phyloP scores from a whole-genome alignment of 176 grass and related monocot species.

The Stipa capillata region DNA sequence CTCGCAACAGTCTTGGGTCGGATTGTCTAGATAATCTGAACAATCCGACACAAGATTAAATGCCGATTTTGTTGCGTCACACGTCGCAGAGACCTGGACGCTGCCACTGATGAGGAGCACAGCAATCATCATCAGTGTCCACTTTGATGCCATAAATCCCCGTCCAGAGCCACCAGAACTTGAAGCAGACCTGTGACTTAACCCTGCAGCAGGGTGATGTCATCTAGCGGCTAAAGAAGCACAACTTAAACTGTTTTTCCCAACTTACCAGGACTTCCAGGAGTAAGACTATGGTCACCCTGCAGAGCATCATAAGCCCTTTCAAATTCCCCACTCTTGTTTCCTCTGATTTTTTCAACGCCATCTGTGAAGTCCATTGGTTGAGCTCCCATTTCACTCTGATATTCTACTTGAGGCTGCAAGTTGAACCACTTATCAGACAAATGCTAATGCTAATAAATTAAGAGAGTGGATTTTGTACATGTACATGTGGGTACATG shows the following conservation, averaged over 20 bases:
- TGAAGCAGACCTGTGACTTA: conserved; percentile 51
- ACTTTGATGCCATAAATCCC: conserved; percentile 25
- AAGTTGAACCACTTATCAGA: conserved; percentile 23
- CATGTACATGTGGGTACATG: no score
- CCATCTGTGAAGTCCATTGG: conserved; percentile 42
- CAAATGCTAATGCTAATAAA: conserved; percentile 1
- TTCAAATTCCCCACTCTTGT: conserved; percentile 32
- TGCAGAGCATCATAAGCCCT: conserved; percentile 22
- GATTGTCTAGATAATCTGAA: no score
- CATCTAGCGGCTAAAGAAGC: conserved; percentile 20
- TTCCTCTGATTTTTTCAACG: conserved; percentile 56
- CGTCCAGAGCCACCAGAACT: conserved; percentile 73
- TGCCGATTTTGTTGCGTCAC: no score
- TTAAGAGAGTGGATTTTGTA: no score
- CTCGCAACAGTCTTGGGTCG: no score
- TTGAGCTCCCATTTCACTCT: conserved; percentile 28
- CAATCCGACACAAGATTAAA: no score
- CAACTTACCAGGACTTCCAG: conserved; percentile 67
- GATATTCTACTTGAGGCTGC: conserved; percentile 51
- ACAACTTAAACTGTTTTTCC: neutral
- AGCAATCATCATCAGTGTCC: no score
- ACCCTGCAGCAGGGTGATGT: conserved; percentile 28
- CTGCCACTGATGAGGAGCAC: no score
- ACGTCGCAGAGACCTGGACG: no score
- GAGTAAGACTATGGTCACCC: conserved; percentile 57